Evolutionary conservation across 768 basidiomycete species (phyloP), one percentile per base, ranked within the genome.

Genomic region (Russula vinacea): DNA sequence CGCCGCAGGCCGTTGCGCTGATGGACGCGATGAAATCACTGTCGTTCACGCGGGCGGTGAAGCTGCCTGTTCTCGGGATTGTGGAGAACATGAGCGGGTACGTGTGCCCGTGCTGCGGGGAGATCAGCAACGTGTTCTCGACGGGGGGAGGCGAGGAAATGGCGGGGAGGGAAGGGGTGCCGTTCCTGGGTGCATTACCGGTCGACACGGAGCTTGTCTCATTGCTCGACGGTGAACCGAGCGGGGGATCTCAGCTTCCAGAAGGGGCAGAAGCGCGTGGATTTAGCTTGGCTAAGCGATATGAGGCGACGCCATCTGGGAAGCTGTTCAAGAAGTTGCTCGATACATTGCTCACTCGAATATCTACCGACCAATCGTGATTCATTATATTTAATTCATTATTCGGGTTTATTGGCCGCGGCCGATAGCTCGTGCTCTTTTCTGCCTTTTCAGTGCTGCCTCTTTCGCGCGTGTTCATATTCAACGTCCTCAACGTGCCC

Each of bases 71-170:
- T 40, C 78, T 96, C 61, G 97, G 97, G 10, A 75, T 99, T 55
- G 87, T 99, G 70, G 97, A 98, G 74, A 99, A 98, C 77, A 98
- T 98, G 97, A 91, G 92, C 68, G 97, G 97, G 56, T 98, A 97
- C 76, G 90, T 89, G 22, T 98, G 96, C 72, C 97, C 97, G 51
- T 97, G 95, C 73, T 98, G 97, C 73, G 92, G 92, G 17, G 95
- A 98, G 74, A 79, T 98, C 69, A 92, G 87, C 78, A 92, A 96
- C 74, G 84, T 97, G 59, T 99, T 98, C 74, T 97, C 94, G 9
- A 89, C 86, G 5, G 94, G 94, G 17, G 97, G 97, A 2, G 97
- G 95, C 1, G 85, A 88, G 75, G 89, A 87, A 71, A 87, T 94
- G 89, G 94, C 92, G 5, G 79, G 80, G 66, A 81, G 81, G 56